Base-by-base conservation (phyloP, 2,329 filamentous ascomycete species). In the Dendryphion nanum region DNA sequence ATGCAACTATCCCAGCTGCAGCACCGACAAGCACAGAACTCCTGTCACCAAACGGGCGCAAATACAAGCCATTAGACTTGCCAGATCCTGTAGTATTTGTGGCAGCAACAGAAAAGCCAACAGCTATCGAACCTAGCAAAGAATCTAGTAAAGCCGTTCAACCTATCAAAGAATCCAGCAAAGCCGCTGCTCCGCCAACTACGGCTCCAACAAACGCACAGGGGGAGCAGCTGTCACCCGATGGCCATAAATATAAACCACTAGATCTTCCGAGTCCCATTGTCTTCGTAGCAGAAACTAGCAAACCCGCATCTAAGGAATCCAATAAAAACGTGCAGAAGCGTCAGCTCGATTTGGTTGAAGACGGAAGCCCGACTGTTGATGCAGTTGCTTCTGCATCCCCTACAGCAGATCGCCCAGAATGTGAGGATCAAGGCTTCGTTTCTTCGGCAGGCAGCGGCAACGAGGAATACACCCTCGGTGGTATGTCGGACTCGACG, bases 371-470 rank as follows among this genome's bases (percentile, higher is more conserved):
- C n/a, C 30, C 7, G 41, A 42, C 17, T 32, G 32, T 37, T 38
- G 21, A 47, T 13, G 34, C 43, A 26, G 30, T 44, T 20, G 38
- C 39, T 16, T 26, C 37, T 20, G 23, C 36, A 13, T 24, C 44
- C 6, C 37, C 48, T 7, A 41, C 37, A n/a, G 48, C 47, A 28
- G 47, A 45, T 5, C 44, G 36, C n/a, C 61, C 59, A 3, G 53
- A 54, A 21, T 66, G 62, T 33, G 47, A 57, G 37, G 49, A 57
- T 3, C 81, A 86, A 48, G 80, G 79, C 4, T 71, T 89, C 10
- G 72, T 69, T 3, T 67, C 68, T 1, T 53, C 74, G 1, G 70
- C 67, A 8, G 65, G 68, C 12, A 69, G 66, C 39, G 69, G 71
- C 2, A 51, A 55, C 28, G 72, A 82, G 41, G 61, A 65, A 21